Conservation (phyloP, 345 rosid species). For the Hibiscus trionum region DNA sequence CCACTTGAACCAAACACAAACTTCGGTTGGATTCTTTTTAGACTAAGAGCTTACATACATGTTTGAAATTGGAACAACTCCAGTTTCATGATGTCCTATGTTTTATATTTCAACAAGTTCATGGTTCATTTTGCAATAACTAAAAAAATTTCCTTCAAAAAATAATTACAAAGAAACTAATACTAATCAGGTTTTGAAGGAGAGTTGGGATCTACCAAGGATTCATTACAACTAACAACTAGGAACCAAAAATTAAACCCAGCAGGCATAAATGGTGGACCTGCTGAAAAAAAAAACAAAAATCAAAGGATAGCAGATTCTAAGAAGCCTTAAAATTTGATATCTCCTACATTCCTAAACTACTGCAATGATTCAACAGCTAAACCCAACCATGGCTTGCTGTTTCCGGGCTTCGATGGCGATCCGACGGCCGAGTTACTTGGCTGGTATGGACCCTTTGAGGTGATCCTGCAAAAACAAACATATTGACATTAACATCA, state of each 20-base stretch:
- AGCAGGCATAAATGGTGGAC: constrained; percentile 5
- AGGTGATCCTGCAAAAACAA: constrained; percentile 36
- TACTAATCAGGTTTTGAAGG: constrained; percentile 5
- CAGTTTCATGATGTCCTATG: too few relatives aligned
- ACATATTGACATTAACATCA: constrained; percentile 5
- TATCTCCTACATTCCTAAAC: not conserved
- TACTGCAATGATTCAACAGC: constrained; percentile 38
- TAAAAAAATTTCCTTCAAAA: not conserved
- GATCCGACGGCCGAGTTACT: constrained; percentile 13
- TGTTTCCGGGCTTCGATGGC: constrained; percentile 26
- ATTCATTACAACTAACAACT: constrained; percentile 8
- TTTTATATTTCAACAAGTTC: not conserved
- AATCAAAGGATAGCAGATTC: not conserved
- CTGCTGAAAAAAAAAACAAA: not conserved
- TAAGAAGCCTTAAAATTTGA: not conserved
- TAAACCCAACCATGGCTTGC: constrained; percentile 67
- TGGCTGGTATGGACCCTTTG: constrained; percentile 58
- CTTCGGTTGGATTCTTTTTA: too few relatives aligned
- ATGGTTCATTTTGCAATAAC: not conserved
- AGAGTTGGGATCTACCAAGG: constrained; percentile 9
- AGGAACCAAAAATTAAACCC: not conserved
- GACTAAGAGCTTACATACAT: too few relatives aligned
- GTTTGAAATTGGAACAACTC: too few relatives aligned
- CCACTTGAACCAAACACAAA: too few relatives aligned
- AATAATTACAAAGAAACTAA: constrained; percentile 13